A percentile compares a stretch with the other conserved stretches of the same genome.
Conservation (phyloP, 176 grass and related monocot species). For the Themeda triandra region DNA sequence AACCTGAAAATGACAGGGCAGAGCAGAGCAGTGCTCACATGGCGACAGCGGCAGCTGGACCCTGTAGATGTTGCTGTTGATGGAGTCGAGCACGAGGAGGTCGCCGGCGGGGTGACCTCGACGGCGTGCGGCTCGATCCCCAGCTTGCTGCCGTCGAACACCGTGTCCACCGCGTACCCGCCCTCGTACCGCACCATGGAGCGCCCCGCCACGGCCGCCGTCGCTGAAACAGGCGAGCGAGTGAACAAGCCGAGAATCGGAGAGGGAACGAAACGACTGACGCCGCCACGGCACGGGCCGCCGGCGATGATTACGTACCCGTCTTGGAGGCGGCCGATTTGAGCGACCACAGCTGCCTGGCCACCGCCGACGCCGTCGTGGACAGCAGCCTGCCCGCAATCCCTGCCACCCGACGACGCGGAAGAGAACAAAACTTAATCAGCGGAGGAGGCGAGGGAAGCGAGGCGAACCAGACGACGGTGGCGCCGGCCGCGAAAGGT, state of each 20-base stretch:
- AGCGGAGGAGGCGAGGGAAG: background rate
- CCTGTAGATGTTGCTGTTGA: conserved; percentile 97
- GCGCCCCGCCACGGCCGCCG: conserved; percentile 41
- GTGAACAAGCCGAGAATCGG: conserved; percentile 13
- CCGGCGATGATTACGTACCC: conserved; percentile 60
- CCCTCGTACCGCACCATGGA: conserved; percentile 86
- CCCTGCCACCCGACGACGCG: conserved; percentile 31
- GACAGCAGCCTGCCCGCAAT: conserved; percentile 55
- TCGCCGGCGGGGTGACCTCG: conserved; percentile 73
- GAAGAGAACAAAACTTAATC: background rate
- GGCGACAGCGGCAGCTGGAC: conserved; percentile 73
- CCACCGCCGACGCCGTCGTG: conserved; percentile 56
- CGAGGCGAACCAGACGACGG: background rate
- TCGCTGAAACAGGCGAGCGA: background rate
- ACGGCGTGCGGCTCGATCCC: conserved; percentile 91
- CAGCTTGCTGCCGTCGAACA: conserved; percentile 96
- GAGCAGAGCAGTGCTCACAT: conserved; percentile 48
- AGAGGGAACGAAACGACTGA: background rate
- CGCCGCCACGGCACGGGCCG: background rate
- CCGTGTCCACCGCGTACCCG: conserved; percentile 88
- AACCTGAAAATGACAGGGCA: conserved; percentile 18
- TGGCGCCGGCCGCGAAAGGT: conserved; percentile 1
- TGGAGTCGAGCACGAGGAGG: conserved; percentile 86
- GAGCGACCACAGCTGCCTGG: conserved; percentile 79
- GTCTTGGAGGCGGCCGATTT: conserved; percentile 66